Conservation (phyloP, 352 stramenopile species). For the Phytophthora vignae region DNA sequence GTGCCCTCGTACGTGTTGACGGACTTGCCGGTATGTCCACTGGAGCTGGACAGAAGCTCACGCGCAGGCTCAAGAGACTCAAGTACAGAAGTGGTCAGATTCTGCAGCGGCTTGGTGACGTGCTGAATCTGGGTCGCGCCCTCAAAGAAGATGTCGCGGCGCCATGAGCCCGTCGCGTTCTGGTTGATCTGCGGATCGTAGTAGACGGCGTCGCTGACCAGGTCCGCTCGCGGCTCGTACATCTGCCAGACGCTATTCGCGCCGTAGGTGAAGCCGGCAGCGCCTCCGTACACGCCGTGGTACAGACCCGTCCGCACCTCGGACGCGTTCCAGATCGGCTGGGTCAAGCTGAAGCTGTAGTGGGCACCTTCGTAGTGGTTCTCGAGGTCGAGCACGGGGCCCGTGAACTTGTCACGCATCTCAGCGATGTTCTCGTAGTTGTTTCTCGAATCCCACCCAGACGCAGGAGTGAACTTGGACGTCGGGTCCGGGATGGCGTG, state of each 20-base stretch:
- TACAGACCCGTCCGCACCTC: slow-evolving; percentile 33
- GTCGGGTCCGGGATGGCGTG: slow-evolving; percentile 9
- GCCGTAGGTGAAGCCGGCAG: slow-evolving; percentile 32
- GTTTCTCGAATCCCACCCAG: slow-evolving; percentile 32
- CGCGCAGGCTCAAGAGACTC: slow-evolving; percentile 9
- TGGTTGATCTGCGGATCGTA: slow-evolving; percentile 20
- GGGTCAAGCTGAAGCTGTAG: slow-evolving; percentile 21
- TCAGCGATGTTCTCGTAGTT: slow-evolving; percentile 37
- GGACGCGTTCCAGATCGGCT: slow-evolving; percentile 26
- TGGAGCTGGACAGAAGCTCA: slow-evolving; percentile 20
- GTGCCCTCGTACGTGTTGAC: slow-evolving; percentile 28
- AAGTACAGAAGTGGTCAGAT: background rate
- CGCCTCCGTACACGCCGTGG: slow-evolving; percentile 27
- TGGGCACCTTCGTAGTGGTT: slow-evolving; percentile 36
- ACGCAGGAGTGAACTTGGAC: slow-evolving; percentile 13
- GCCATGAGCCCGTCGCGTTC: slow-evolving; percentile 31
- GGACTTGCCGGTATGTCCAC: slow-evolving; percentile 1
- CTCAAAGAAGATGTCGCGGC: slow-evolving; percentile 28
- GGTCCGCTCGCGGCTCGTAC: slow-evolving; percentile 27
- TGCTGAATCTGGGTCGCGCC: slow-evolving; percentile 30
- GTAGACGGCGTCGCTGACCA: slow-evolving; percentile 30
- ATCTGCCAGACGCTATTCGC: slow-evolving; percentile 38
- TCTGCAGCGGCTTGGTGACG: slow-evolving; percentile 33
- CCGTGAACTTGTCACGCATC: slow-evolving; percentile 33
- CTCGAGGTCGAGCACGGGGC: slow-evolving; percentile 30